phyloP scores from a whole-genome alignment of 2,329 filamentous ascomycete species.

The Sporothrix euskadiensis region DNA sequence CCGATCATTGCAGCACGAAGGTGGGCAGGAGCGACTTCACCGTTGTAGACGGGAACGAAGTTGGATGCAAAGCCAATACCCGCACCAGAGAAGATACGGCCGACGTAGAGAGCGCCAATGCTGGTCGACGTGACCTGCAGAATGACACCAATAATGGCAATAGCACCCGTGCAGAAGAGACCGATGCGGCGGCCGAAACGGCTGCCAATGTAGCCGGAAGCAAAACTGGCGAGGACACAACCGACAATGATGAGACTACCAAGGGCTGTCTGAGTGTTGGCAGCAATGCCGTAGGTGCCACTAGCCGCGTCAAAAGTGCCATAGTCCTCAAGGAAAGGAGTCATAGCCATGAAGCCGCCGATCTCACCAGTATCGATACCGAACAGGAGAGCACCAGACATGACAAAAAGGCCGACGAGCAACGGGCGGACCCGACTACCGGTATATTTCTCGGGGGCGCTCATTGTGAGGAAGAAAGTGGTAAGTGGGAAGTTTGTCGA shows the following conservation, averaged over 20 bases:
- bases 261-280: background rate
- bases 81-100: background rate
- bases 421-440: constrained; percentile 8
- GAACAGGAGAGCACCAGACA: constrained; percentile 16
- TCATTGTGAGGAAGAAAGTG: background rate
- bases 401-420: constrained; percentile 14
- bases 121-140: background rate
- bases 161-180: background rate
- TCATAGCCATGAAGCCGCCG: constrained; percentile 22
- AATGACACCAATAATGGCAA: background rate
- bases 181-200: constrained; percentile 19
- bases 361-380: constrained; percentile 21
- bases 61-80: constrained; percentile 21
- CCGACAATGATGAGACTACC: background rate
- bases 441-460: background rate
- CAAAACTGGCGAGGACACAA: constrained; percentile 6
- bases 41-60: constrained; percentile 15
- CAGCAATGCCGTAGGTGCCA: constrained; percentile 1
- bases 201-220: constrained; percentile 16
- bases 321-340: constrained; percentile 16
- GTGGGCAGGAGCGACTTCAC: constrained; percentile 1
- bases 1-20: constrained; percentile 8
- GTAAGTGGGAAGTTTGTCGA: background rate
- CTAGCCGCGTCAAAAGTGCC: constrained; percentile 2
- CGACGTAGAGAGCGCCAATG: background rate